A percentile compares a stretch with the other conserved stretches of the same genome.
Conservation (phyloP, 257 asterid genomes). For the Solanum tarijense region DNA sequence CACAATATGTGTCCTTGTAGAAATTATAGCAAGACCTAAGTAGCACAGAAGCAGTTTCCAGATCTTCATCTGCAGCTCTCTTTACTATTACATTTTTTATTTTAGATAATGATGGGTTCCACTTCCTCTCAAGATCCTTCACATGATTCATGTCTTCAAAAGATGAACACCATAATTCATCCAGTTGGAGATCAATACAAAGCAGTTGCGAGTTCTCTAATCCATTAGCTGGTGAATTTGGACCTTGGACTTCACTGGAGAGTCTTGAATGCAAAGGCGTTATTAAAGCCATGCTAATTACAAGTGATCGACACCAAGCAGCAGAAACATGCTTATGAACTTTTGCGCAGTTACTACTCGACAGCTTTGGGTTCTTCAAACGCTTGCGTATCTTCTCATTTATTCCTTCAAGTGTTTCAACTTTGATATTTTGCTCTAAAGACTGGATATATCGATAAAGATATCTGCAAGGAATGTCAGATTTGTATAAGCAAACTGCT, state of each 20-base stretch:
- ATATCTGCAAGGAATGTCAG: constrained; percentile 39
- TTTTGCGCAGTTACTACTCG: constrained; percentile 63
- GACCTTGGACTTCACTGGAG: constrained; percentile 46
- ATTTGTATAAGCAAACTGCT: not conserved
- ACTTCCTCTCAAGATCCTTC: constrained; percentile 62
- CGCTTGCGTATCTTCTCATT: constrained; percentile 94
- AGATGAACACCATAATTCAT: constrained; percentile 80
- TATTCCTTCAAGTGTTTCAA: constrained; percentile 85
- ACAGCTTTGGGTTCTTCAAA: constrained; percentile 88
- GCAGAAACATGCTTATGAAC: constrained; percentile 78
- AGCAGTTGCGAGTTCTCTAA: constrained; percentile 55
- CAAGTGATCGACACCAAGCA: constrained; percentile 98
- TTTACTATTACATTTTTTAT: constrained; percentile 81
- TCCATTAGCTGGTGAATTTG: constrained; percentile 38
- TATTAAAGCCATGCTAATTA: constrained; percentile 79
- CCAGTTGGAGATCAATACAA: constrained; percentile 80
- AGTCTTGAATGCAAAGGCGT: constrained; percentile 80
- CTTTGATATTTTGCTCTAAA: constrained; percentile 63
- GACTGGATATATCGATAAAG: constrained; percentile 64
- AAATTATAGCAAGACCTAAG: constrained; percentile 83
- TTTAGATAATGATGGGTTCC: constrained; percentile 70
- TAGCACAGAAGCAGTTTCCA: constrained; percentile 74
- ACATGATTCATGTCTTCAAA: constrained; percentile 73
- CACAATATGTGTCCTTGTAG: constrained; percentile 92
- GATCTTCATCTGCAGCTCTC: constrained; percentile 80